Base-by-base conservation (phyloP, 495 filamentous ascomycete genomes). In the Immersiella caudata region DNA sequence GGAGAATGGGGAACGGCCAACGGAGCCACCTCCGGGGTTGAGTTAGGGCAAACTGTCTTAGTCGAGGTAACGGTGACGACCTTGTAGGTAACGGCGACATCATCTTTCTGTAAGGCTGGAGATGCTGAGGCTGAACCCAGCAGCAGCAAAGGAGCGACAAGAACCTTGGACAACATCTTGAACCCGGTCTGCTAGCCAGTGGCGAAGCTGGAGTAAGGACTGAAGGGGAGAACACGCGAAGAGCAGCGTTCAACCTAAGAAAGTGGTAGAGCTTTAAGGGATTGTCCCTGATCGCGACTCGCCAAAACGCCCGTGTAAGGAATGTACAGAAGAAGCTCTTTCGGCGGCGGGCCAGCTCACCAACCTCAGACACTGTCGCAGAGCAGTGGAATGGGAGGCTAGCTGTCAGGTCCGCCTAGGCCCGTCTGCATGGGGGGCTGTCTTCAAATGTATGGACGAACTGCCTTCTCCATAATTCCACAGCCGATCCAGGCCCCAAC, bases 351-450 rank as follows among this genome's bases (percentile, higher is more conserved):
- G 50, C 70, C 70, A 72, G 70, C 70, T 72, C 70, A 67, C 70
- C 70, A 58, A 65, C 67, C 40, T 67, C 52, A 72, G 70, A 72
- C 70, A 69, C 70, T 60, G 67, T 69, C 70, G 67, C 70, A 64
- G 67, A 65, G 64, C 54, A 16, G 16, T 62, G 70, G 70, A 72
- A 72, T 72, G 68, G 33, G 57, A 65, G 70, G 25, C 22, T 27
- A 27, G 56, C 22, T 22, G 9, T 59, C 21, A 25, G 18, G 2
- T 33, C 26, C 56, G 26, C 26, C 56, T 27, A 27, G 11, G 27
- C 56, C 18, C 24, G 8, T 26, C 21, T 8, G 56, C 56, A n/a
- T 20, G 5, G 56, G 21, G 21, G 56, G 56, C 21, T 22, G 4
- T 11, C 26, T 33, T 3, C 11, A 33, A 55, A 59, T 12, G 24